Percentiles rank a stretch among this genome's conserved stretches.
Evolutionary conservation across 2,329 filamentous ascomycete genomes (phyloP).

Genomic region (Alternaria ethzedia): DNA sequence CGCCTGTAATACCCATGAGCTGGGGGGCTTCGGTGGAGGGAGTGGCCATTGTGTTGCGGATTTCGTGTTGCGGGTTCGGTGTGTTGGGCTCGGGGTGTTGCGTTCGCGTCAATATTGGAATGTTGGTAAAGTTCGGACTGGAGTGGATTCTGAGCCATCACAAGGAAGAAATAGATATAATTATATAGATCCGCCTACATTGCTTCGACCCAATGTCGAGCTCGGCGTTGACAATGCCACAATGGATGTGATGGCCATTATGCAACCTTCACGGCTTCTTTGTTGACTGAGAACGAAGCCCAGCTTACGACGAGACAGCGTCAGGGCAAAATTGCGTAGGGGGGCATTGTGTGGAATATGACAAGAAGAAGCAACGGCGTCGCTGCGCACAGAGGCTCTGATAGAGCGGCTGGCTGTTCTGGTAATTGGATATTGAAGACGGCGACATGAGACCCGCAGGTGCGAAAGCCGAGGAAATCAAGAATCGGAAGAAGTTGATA

Average conservation of each 20-base stretch:
- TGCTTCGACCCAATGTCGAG: not conserved
- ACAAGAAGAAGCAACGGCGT: not conserved
- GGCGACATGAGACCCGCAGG: not conserved
- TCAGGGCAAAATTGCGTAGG: not conserved
- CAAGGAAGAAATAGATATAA: not conserved
- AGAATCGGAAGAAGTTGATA: not conserved
- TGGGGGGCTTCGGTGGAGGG: not conserved
- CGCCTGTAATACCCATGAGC: conserved; percentile 9
- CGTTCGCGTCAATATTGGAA: not conserved
- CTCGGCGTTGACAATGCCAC: not conserved
- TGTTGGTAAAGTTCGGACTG: no score
- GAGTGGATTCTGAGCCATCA: not conserved
- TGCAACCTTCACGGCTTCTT: not conserved
- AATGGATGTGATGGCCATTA: not conserved
- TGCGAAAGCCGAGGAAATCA: not conserved
- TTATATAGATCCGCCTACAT: not conserved
- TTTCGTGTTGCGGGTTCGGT: not conserved
- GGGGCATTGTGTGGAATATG: not conserved
- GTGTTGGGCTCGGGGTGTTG: not conserved
- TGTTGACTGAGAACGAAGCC: not conserved
- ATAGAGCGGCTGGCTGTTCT: not conserved
- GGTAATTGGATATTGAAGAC: not conserved
- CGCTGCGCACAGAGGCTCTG: not conserved
- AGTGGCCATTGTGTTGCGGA: not conserved
- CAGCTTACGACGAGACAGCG: not conserved